Conservation (phyloP, 2,329 filamentous ascomycete species). For the Alternaria ventricosa region DNA sequence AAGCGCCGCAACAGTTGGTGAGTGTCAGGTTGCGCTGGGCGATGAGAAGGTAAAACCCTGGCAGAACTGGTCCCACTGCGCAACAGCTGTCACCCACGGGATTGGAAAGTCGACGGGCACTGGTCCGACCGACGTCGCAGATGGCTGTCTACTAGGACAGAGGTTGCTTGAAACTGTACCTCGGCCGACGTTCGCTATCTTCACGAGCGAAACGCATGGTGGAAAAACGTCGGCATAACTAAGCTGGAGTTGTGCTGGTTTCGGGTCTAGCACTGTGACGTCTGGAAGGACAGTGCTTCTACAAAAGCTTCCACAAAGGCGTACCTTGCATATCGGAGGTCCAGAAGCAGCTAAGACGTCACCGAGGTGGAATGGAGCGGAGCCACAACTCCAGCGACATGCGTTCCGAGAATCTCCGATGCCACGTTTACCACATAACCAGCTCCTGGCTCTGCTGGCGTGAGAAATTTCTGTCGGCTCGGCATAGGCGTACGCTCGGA, state of each 20-base stretch:
- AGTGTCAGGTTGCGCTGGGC: constrained; percentile 1
- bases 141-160: background rate
- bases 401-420: constrained; percentile 33
- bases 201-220: constrained; percentile 1
- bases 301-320: constrained; percentile 15
- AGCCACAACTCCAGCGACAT: constrained; percentile 16
- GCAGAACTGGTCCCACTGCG: background rate
- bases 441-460: constrained; percentile 19
- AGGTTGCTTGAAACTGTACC: constrained; percentile 12
- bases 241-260: background rate
- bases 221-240: constrained; percentile 16
- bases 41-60: background rate
- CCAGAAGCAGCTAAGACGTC: constrained; percentile 26
- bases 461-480: constrained; percentile 31
- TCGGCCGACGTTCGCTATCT: constrained; percentile 1
- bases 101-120: background rate
- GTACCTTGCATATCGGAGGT: constrained; percentile 31
- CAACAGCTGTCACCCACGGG: background rate
- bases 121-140: constrained; percentile 16
- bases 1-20: background rate
- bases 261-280: constrained; percentile 11
- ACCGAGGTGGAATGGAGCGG: constrained; percentile 26
- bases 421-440: constrained; percentile 24
- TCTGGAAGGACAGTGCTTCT: constrained; percentile 14
- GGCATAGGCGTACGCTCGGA: constrained; percentile 33